Percentiles rank a stretch among this genome's conserved stretches.
Conservation (phyloP, 2,329 filamentous ascomycete species). For the Colletotrichum sojae region DNA sequence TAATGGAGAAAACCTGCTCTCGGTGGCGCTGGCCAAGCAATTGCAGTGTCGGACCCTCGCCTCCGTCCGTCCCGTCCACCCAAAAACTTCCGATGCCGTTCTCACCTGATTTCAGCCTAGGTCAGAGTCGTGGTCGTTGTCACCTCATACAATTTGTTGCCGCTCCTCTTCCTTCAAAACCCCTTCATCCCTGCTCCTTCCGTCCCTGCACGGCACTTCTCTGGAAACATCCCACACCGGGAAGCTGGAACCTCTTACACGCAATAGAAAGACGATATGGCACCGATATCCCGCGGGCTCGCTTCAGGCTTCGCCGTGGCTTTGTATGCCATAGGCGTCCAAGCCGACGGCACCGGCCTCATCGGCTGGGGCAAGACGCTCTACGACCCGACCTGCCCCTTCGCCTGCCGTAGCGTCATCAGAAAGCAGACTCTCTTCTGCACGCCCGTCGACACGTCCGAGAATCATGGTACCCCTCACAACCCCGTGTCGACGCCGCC, state of each 20-base stretch:
- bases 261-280: background rate
- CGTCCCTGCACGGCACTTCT: no score
- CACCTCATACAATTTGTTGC: background rate
- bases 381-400: conserved; percentile 48
- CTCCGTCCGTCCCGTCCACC: conserved; percentile 6
- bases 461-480: conserved; percentile 16
- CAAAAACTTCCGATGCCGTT: background rate
- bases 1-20: conserved; percentile 24
- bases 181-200: background rate
- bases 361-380: conserved; percentile 38
- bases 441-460: conserved; percentile 30
- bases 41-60: conserved; percentile 3
- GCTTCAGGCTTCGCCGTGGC: background rate
- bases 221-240: background rate
- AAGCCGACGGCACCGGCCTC: conserved; percentile 30
- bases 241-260: no score
- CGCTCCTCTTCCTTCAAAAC: background rate
- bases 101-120: background rate
- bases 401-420: conserved; percentile 45
- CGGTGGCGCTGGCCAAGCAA: conserved; percentile 31
- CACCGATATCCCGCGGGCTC: background rate
- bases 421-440: conserved; percentile 45
- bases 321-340: conserved; percentile 3
- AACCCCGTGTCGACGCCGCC: conserved; percentile 43
- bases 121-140: no score